These are phyloP conservation scores for Tricholoma matsutake DNA, from an alignment of 768 basidiomycete genomes.

Conservation along the genomic window DNA sequence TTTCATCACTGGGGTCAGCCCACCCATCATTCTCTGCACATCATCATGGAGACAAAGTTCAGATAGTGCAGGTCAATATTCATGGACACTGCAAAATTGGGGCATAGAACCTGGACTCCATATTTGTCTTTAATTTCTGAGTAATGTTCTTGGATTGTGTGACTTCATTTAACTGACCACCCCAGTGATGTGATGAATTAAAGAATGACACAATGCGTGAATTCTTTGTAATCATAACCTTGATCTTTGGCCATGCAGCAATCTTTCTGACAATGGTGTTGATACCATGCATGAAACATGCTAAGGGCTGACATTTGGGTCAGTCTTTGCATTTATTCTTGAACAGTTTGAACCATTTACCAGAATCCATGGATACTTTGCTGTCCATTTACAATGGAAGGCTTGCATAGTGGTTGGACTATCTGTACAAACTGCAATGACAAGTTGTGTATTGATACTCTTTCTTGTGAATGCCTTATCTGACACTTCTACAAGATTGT, in stretches of 20 bases:
- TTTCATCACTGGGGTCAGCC: conserved; percentile 17
- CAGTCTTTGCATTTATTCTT: too few relatives aligned
- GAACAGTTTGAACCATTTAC: too few relatives aligned
- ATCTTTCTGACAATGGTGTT: conserved; percentile 31
- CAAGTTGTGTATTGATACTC: too few relatives aligned
- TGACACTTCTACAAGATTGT: conserved; percentile 15
- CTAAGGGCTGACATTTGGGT: conserved; percentile 15
- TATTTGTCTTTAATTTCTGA: conserved; percentile 21
- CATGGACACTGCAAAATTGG: conserved; percentile 6
- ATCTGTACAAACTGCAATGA: too few relatives aligned
- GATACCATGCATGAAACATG: conserved; percentile 28
- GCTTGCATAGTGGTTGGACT: too few relatives aligned
- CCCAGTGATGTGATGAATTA: conserved; percentile 31
- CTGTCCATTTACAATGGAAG: too few relatives aligned
- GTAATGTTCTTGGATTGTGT: conserved; percentile 14
- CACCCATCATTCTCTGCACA: conserved; percentile 10
- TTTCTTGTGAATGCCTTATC: conserved; percentile 4
- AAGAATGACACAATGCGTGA: conserved; percentile 28
- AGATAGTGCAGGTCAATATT: conserved; percentile 5
- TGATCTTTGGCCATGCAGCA: conserved; percentile 18
- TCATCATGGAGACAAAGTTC: conserved; percentile 5
- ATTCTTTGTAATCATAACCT: conserved; percentile 16
- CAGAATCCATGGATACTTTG: too few relatives aligned
- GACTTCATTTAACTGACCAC: conserved; percentile 25
- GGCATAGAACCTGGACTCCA: conserved; percentile 22